Evolutionary conservation across 768 basidiomycete genomes (phyloP), one percentile per base, ranked within the genome.

Genomic region (Paxillus involutus): DNA sequence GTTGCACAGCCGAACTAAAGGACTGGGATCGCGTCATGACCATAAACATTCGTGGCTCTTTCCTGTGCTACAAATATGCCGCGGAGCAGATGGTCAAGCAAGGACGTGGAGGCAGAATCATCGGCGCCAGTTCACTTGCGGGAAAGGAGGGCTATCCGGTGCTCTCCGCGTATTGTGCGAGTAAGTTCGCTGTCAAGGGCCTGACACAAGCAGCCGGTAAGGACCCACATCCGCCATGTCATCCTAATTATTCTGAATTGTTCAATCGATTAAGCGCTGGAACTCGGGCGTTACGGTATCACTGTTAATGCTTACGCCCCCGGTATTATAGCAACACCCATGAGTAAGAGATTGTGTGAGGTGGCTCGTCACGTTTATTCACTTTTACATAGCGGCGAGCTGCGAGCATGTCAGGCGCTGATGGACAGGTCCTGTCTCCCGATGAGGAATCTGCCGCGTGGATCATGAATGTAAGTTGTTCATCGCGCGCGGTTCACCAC

Each of bases 21-120:
- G 66, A 73, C 0, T 78, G 71, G 73, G 74, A 84, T 60, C 67
- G 61, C 61, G 39, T 70, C 7, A 69, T 79, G 55, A 70, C 75
- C 6, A 70, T 74, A 47, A 77, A 78, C 45, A 64, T 62, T 0
- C 60, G 68, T 3, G 71, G 71, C 2, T 43, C 62, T 4, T 73
- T 76, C 53, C 59, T 74, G 19, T 73, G 71, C 56, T 77, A 74
- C 64, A 73, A 74, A 51, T 66, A 71, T 26, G 76, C 76, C 5
- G 74, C 69, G 4, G 13, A 51, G 16, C 68, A 75, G 51, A 71
- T 77, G 73, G 64, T 77, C 49, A 58, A 61, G 39, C 77, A 74
- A 58, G 74, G 75, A 0, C 58, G 57, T 1, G 73, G 75, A 0
- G 74, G 76, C 0, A 52, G 75, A 4, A 73, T 77, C 1, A 66